Evolutionary conservation across 495 filamentous ascomycete species (phyloP).

Genomic region (Aspergillus mulundensis): DNA sequence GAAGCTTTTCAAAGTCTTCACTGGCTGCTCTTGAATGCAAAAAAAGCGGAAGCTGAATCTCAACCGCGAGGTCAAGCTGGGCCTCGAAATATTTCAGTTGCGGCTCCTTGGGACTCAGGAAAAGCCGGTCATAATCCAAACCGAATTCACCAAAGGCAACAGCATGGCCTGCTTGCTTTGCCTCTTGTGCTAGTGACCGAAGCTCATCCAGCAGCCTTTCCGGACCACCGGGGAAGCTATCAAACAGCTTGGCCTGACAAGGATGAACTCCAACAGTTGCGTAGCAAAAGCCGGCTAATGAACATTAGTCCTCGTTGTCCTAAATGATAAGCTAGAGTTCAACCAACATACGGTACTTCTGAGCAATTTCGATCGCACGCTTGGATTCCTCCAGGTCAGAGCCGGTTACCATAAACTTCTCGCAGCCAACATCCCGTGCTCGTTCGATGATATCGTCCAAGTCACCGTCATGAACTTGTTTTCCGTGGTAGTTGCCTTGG

Average conservation of each 20-base stretch:
- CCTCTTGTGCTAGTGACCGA: constrained; percentile 47
- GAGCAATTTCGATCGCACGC: constrained; percentile 68
- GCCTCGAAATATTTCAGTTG: constrained; percentile 81
- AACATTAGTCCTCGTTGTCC: not conserved
- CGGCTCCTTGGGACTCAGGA: constrained; percentile 66
- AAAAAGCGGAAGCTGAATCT: constrained; percentile 80
- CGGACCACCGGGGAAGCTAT: constrained; percentile 52
- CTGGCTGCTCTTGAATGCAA: constrained; percentile 83
- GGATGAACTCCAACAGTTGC: constrained; percentile 92
- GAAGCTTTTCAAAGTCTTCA: constrained; percentile 70
- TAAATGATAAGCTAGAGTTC: not conserved
- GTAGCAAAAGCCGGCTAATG: constrained; percentile 71
- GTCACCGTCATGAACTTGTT: constrained; percentile 74
- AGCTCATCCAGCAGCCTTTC: constrained; percentile 59
- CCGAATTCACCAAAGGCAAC: constrained; percentile 95
- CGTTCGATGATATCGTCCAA: constrained; percentile 70
- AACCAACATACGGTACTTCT: constrained; percentile 61
- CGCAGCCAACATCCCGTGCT: constrained; percentile 70
- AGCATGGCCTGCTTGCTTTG: constrained; percentile 45
- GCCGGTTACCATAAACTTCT: constrained; percentile 92
- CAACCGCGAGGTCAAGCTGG: constrained; percentile 73
- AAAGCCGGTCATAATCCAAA: constrained; percentile 89
- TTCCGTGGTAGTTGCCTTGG: constrained; percentile 77
- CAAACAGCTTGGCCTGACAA: constrained; percentile 69
- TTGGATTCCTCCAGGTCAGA: constrained; percentile 75